Base-by-base conservation (phyloP, 2,329 filamentous ascomycete genomes). In the Arthrobotrys pseudoclavata region DNA sequence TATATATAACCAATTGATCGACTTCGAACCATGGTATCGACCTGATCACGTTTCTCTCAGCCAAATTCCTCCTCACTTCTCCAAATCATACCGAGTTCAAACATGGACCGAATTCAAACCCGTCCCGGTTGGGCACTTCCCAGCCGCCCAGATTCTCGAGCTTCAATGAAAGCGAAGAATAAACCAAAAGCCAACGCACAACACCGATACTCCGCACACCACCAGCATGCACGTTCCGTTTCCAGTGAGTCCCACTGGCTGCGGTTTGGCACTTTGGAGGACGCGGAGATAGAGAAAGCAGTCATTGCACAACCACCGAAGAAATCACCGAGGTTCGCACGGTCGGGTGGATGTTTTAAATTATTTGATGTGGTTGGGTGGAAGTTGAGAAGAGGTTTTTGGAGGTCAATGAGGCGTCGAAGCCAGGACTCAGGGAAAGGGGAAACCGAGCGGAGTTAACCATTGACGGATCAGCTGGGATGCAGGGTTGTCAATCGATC, bases 161-260 rank as follows among this genome's bases (percentile, higher is more conserved):
- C 66, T n/a, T 67, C 64, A n/a, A 26, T 61, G 4, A 77, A 71
- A 34, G 15, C 42, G 4, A 66, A 52, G 26, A n/a, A 20, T 37
- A 77, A 77, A 31, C 57, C 74, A 55, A 67, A 68, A 62, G 42
- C 60, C 53, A 37, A 68, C 52, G 52, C 50, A 47, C 55, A 45
- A 42, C 34, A 34, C n/a, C 67, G 53, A 31, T 71, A 62, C 34
- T 31, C 74, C 50, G 34, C 60, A 18, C 74, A 77, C 31, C 60
- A 77, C 22, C 69, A 69, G 29, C 74, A 77, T 40, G 50, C 57
- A 68, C 67, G 74, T 52, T 71, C 74, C 1, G 67, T 77, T 20
- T 69, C 61, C 40, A 77, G 74, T 42, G 74, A 77, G 52, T 77
- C 74, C 31, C 74, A 77, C 62, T 77, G 74, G 74, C 42, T 77